Conservation (phyloP, 2,329 filamentous ascomycete genomes). For the Colletotrichum sidae region DNA sequence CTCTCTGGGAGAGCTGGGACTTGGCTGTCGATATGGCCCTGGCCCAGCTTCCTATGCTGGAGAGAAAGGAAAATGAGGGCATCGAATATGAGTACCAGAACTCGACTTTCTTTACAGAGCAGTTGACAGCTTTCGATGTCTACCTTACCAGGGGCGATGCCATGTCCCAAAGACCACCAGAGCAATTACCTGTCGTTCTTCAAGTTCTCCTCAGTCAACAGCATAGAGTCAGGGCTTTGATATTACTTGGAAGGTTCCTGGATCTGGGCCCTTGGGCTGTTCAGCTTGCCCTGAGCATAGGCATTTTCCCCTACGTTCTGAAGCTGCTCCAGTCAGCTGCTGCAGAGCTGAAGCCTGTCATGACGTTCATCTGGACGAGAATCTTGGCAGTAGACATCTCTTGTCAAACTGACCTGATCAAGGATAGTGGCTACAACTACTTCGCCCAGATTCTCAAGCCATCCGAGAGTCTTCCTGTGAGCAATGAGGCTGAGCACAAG, state of each 20-base stretch:
- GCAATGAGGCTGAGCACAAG: conserved; percentile 89
- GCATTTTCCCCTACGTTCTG: conserved; percentile 98
- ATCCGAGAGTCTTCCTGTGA: conserved; percentile 82
- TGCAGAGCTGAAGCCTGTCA: conserved; percentile 93
- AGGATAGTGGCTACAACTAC: conserved; percentile 97
- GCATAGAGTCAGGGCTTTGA: conserved; percentile 89
- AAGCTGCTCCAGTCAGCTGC: conserved; percentile 96
- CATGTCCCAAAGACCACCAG: conserved; percentile 86
- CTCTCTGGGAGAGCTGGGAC: conserved; percentile 98
- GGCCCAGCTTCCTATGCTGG: conserved; percentile 86
- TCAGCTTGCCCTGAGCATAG: conserved; percentile 96
- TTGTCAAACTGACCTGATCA: conserved; percentile 92
- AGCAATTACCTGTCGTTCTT: conserved; percentile 94
- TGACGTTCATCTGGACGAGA: conserved; percentile 99
- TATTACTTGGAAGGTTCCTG: conserved; percentile 91
- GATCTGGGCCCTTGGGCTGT: conserved; percentile 98
- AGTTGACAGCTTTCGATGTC: conserved; percentile 96
- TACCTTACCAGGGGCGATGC: conserved; percentile 87
- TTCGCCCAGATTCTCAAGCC: conserved; percentile 94
- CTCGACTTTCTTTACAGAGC: conserved; percentile 96
- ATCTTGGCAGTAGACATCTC: conserved; percentile 95
- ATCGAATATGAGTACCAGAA: conserved; percentile 92
- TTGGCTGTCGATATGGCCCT: conserved; percentile 95
- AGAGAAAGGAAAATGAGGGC: conserved; percentile 79
- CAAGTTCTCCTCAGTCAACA: conserved; percentile 97